Evolutionary conservation across 352 stramenopile species (phyloP), one percentile per base, ranked within the genome.

Genomic region (Phytophthora macrochlamydospora): DNA sequence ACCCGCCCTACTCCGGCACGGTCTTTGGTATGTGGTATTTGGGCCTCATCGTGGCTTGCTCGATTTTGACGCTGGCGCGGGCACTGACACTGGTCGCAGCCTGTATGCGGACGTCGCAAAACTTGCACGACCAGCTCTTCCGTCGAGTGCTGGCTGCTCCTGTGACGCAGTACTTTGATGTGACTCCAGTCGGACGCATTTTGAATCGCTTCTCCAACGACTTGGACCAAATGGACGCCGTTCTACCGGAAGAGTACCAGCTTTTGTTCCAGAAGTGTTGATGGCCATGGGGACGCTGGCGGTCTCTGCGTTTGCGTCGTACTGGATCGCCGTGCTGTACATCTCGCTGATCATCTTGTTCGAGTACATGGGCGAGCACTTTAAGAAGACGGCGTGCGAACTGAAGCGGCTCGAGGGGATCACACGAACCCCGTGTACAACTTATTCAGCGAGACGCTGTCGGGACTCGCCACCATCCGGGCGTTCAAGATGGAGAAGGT

Each of bases 191-290:
- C 4, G 78, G 78, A 8, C 56, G 69, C 13, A 83, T 87, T 58
- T 58, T 87, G 31, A 87, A 85, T 37, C 67, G 76, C 0, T 87
- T 87, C 54, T 81, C 75, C 2, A 77, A 71, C 32, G 78, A 87
- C 33, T 56, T 85, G 8, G 78, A 87, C 32, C 76, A 85, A 46
- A 69, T 85, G 49, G 76, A 85, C 59, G 69, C 59, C 0, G 24
- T 68, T 8, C 49, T 85, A 53, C 71, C 76, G 38, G 65, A 77
- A 5, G 73, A 84, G 48, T 83, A 79, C 46, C 66, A 77, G 28
- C 33, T 43, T 2, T 45, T 76, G 6, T 64, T 79, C 28, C 67
- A 80, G 51, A 71, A 52, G 28, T 84, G 14, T 52, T 62, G 0
- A 59, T 85, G 24, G 67, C 74, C 29, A 43, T 79, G 0, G 73